phyloP scores from a whole-genome alignment of 345 rosid genomes.

The Populus alba region DNA sequence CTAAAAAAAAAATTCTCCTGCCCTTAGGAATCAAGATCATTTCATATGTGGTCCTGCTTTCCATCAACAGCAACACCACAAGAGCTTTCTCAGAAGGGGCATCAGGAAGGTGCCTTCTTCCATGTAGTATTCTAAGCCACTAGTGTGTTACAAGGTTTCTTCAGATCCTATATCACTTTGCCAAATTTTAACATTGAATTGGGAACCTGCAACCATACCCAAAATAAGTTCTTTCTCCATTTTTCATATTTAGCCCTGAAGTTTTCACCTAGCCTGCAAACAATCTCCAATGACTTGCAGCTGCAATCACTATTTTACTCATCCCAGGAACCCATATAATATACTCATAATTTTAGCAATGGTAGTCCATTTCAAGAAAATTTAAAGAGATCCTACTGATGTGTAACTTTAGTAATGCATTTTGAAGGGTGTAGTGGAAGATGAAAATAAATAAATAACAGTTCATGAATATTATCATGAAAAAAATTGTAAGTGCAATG shows the following conservation, averaged over 20 bases:
- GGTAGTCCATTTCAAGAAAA: background rate
- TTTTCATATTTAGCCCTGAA: background rate
- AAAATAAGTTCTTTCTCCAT: background rate
- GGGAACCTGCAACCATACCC: background rate
- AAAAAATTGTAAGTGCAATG: background rate
- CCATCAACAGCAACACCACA: background rate
- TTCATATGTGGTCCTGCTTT: background rate
- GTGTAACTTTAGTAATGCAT: background rate
- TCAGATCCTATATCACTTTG: background rate
- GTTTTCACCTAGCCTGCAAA: background rate
- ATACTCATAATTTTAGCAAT: background rate
- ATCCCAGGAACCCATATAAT: background rate
- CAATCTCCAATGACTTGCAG: background rate
- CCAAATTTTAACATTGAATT: background rate
- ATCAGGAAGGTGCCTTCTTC: background rate
- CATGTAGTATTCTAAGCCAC: background rate
- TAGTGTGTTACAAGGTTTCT: background rate
- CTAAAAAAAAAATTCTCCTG: too few relatives aligned
- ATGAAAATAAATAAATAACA: background rate
- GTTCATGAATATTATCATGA: background rate
- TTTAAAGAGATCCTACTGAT: background rate
- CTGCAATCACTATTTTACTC: background rate
- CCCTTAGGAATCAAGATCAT: background rate
- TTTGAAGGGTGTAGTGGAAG: background rate
- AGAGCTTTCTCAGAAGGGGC: constrained; percentile 4